Evolutionary conservation across 208 protist genomes (phyloP), one percentile per base, ranked within the genome.

Genomic region (Trypanosoma theileri): DNA sequence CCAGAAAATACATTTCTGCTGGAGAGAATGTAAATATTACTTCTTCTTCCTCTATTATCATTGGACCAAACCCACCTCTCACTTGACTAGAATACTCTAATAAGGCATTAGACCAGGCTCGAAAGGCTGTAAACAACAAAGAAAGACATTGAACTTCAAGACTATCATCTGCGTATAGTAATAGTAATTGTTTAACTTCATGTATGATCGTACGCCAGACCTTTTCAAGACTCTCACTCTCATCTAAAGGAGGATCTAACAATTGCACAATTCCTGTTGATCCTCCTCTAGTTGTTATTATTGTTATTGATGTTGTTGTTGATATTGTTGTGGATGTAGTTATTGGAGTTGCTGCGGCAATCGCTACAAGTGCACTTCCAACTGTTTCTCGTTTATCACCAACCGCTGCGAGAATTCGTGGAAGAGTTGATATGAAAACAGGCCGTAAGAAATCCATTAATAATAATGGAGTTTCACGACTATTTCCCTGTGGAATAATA

Each of bases 1-100:
- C 59, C 31, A 65, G 28, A 57, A 85, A 72, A 45, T 81, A 88
- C 31, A 78, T 73, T 22, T 79, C 73, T 16, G 42, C 16, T 8
- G 73, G 69, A 45, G 75, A 73, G 35, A 88, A 71, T 21, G 61
- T 64, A 24, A 88, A 83, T 28, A 60, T 41, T 0, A 59, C 13
- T 26, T 61, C 21, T 46, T 17, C 26, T 10, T 55, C 26, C 0
- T 55, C 31, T 4, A 16, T n/a, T 24, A 12, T 16, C 11, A 21
- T 21, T 55, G 9, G 2, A 48, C 16, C 11, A 48, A n/a, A 19
- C 35, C 24, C 53, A 40, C 22, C 51, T 40, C 41, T 46, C 4
- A 4, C 45, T 8, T 58, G 24, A 40, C 21, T 14, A 19, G 46
- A 14, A 3, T 17, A 19, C 14, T 45, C 50, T 1, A 59, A 48